Percentiles rank a stretch among this genome's conserved stretches.
These are phyloP conservation scores for Solanum etuberosum DNA, from an alignment of 257 asterid genomes.

Conservation along the genomic window DNA sequence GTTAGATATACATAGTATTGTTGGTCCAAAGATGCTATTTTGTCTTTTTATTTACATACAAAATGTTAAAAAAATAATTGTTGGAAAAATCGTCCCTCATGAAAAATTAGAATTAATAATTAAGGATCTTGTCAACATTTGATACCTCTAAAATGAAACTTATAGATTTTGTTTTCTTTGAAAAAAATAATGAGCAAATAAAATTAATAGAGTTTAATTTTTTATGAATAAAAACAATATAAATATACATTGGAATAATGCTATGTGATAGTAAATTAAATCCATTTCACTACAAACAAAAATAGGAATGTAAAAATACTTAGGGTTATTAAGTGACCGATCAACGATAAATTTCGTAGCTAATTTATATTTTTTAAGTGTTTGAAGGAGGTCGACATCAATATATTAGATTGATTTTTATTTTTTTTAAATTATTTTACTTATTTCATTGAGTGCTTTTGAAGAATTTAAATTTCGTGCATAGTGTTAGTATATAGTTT, in stretches of 20 bases:
- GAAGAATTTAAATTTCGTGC: too few species aligned
- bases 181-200: too few species aligned
- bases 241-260: neutral
- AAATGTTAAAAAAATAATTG: neutral
- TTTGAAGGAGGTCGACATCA: too few species aligned
- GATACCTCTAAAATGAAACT: neutral
- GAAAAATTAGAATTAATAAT: neutral
- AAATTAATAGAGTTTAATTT: neutral
- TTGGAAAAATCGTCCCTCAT: neutral
- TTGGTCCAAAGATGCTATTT: conserved; percentile 30
- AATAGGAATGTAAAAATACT: too few species aligned
- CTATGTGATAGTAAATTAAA: neutral
- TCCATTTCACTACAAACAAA: neutral
- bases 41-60: conserved; percentile 10
- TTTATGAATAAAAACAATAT: neutral
- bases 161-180: neutral
- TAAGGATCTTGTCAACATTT: neutral
- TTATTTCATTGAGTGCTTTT: too few species aligned
- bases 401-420: too few species aligned
- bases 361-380: too few species aligned
- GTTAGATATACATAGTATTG: neutral
- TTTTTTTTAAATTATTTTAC: too few species aligned
- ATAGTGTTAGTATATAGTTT: too few species aligned
- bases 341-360: too few species aligned
- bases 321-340: too few species aligned